Evolutionary conservation across 495 filamentous ascomycete species (phyloP).

Genomic region (Trichoderma asperelloides): DNA sequence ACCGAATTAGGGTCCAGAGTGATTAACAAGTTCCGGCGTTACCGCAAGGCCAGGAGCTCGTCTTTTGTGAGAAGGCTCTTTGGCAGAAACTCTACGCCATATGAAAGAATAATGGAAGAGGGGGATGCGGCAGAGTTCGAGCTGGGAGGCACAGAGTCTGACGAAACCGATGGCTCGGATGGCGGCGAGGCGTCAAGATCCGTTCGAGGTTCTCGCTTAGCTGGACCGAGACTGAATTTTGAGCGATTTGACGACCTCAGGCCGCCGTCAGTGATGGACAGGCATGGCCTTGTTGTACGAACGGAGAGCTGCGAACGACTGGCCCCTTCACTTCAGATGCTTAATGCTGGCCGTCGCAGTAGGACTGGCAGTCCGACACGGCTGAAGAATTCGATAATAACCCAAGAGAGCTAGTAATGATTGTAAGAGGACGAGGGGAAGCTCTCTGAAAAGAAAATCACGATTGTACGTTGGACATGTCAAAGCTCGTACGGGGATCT

Average conservation of each 20-base stretch:
- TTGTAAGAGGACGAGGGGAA: not conserved
- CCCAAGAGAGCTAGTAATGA: not conserved
- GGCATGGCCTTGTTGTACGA: slow-evolving; percentile 64
- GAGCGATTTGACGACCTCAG: slow-evolving; percentile 45
- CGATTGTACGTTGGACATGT: not conserved
- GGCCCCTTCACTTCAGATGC: slow-evolving; percentile 33
- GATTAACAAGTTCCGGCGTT: slow-evolving; percentile 48
- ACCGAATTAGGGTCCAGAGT: slow-evolving; percentile 63
- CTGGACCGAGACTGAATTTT: slow-evolving; percentile 57
- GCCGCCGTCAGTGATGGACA: slow-evolving; percentile 53
- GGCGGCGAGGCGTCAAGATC: slow-evolving; percentile 42
- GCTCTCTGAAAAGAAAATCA: not conserved
- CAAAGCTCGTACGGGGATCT: not conserved
- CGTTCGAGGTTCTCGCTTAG: slow-evolving; percentile 51
- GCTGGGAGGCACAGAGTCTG: slow-evolving; percentile 53
- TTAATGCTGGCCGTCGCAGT: slow-evolving; percentile 46
- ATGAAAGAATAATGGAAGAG: slow-evolving; percentile 82
- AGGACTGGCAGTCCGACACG: slow-evolving; percentile 56
- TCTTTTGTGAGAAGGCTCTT: slow-evolving; percentile 52
- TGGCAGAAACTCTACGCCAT: slow-evolving; percentile 41
- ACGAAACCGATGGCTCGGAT: slow-evolving; percentile 47
- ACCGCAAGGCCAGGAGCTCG: slow-evolving; percentile 37
- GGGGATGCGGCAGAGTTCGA: slow-evolving; percentile 62
- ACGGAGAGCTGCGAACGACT: slow-evolving; percentile 75
- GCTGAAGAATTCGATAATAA: slow-evolving; percentile 50